Percentiles rank a stretch among this genome's conserved stretches.
Conservation (phyloP, 2,329 filamentous ascomycete genomes). For the Calonectria pseudoreteaudii region DNA sequence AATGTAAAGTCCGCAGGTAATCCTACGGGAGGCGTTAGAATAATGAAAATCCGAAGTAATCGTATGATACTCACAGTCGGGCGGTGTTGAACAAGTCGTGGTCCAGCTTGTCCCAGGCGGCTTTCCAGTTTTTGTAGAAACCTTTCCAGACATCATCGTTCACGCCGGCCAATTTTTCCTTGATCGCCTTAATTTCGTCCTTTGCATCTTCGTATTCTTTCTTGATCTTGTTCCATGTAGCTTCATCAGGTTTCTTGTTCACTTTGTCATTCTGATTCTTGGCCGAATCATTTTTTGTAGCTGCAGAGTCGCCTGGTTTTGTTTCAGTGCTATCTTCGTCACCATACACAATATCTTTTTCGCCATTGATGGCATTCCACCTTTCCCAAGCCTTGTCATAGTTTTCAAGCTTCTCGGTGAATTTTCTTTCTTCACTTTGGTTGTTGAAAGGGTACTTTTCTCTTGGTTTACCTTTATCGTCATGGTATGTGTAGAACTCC, state of each 20-base stretch:
- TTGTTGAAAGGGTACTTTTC: not conserved
- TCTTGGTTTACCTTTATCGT: too few relatives aligned
- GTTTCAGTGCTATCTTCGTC: too few relatives aligned
- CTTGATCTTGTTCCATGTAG: too few relatives aligned
- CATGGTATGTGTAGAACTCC: not conserved
- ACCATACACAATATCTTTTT: too few relatives aligned
- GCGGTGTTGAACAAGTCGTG: conserved; percentile 55
- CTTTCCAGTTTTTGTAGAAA: not conserved
- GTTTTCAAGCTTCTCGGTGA: not conserved
- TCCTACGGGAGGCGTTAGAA: conserved; percentile 21
- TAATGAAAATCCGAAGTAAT: too few relatives aligned
- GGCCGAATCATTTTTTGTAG: too few relatives aligned
- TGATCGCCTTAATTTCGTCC: not conserved
- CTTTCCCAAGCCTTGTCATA: not conserved
- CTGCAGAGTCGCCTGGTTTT: too few relatives aligned
- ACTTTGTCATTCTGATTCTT: too few relatives aligned
- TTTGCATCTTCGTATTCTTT: not conserved
- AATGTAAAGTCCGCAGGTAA: conserved; percentile 68
- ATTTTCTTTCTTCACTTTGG: not conserved
- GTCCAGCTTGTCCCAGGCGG: conserved; percentile 54
- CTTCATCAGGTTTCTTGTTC: too few relatives aligned
- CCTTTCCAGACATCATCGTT: not conserved
- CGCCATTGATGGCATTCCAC: not conserved
- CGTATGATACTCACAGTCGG: conserved; percentile 36
- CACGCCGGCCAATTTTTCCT: not conserved